Evolutionary conservation across 768 basidiomycete species (phyloP), one percentile per base, ranked within the genome.

Genomic region (Lactifluus subvellereus): DNA sequence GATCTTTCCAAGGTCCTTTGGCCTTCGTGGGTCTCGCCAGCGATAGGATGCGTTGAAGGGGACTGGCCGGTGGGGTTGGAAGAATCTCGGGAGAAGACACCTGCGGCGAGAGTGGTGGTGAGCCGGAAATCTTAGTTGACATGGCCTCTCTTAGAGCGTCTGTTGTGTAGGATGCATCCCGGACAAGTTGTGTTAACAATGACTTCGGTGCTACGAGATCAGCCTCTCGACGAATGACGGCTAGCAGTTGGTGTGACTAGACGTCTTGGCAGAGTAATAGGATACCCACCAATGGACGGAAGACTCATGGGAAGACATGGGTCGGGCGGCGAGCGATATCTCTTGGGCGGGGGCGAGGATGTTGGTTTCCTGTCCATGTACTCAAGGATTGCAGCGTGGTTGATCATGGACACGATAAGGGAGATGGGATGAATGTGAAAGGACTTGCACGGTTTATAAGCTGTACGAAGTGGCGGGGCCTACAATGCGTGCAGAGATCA

Each of bases 211-310:
- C 88, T 53, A 77, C 71, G 48, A 73, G 72, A 47, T 80, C 77
- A 33, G 88, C 91, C 76, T 93, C 91, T 50, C 90, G 83, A 73
- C 82, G 78, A 27, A 93, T 73, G 68, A 89, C 86, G 57, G 82
- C 87, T 88, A 72, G 48, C 64, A 68, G 69, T 52, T 66, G 72
- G 60, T 71, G 72, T 66, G 4, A 47, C 22, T 47, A 52, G n/a
- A 32, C 22, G 4, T 8, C 38, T 42, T 27, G 32, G 32, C 51
- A 43, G 47, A 27, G 61, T 57, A 60, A 35, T 14, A 51, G 61
- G 10, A 43, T 27, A 45, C 77, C 81, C 67, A 87, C 87, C 80
- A 64, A 75, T 79, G 8, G 85, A 81, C 14, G 89, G 89, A 50
- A 91, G 79, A n/a, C 88, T 80, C 56, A 80, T 82, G 37, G 84